Percentiles rank a stretch among this genome's conserved stretches.
Conservation (phyloP, 208 protist species). For the Borovskyia barvae region DNA sequence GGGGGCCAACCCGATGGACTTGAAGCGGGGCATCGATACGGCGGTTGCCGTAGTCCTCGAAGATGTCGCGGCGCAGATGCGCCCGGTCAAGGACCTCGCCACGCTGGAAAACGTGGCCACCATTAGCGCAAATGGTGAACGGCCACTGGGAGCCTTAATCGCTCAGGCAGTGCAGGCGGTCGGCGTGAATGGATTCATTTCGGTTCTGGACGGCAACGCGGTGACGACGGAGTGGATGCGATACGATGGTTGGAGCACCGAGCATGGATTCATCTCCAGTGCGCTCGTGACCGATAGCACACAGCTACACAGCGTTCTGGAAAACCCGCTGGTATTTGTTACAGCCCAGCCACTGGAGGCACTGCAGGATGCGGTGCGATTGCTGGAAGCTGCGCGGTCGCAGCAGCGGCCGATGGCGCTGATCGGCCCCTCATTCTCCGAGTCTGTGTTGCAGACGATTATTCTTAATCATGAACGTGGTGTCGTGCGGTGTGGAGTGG, state of each 20-base stretch:
- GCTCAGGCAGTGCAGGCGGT: constrained; percentile 98
- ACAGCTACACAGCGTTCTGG: constrained; percentile 91
- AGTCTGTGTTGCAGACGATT: constrained; percentile 76
- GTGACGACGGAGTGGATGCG: constrained; percentile 95
- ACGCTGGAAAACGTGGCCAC: constrained; percentile 97
- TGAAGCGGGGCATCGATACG: constrained; percentile 98
- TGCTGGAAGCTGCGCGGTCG: constrained; percentile 65
- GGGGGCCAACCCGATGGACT: constrained; percentile 99
- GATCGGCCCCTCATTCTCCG: constrained; percentile 68
- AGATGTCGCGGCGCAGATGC: constrained; percentile 92
- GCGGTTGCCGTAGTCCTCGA: constrained; percentile 92
- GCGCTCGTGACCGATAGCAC: constrained; percentile 97
- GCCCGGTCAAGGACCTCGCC: constrained; percentile 93
- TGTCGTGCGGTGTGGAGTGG: constrained; percentile 88
- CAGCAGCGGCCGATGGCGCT: constrained; percentile 62
- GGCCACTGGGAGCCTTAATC: constrained; percentile 96
- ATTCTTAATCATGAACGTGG: constrained; percentile 96
- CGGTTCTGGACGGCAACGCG: constrained; percentile 98
- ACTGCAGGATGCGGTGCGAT: constrained; percentile 60
- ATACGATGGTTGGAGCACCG: constrained; percentile 97
- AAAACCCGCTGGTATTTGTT: constrained; percentile 95
- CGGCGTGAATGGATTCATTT: constrained; percentile 98
- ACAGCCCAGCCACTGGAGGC: constrained; percentile 50
- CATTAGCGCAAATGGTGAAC: constrained; percentile 99
- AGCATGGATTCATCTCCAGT: constrained; percentile 97